Evolutionary conservation across 2,329 filamentous ascomycete species (phyloP).

Genomic region (Tolypocladium pustulatum): DNA sequence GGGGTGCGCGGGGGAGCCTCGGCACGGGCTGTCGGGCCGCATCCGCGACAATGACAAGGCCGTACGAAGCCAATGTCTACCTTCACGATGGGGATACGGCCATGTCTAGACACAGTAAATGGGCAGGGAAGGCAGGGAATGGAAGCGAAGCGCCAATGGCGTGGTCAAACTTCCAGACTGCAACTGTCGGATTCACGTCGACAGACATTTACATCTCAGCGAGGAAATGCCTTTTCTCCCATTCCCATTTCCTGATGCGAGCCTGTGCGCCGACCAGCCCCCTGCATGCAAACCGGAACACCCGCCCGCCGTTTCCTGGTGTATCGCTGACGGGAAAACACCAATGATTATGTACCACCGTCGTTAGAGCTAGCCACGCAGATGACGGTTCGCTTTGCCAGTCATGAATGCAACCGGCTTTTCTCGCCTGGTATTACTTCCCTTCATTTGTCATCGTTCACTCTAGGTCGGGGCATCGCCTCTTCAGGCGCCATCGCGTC

Average conservation of each 20-base stretch:
- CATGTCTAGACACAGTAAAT: not conserved
- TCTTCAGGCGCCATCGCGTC: not conserved
- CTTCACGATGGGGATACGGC: not conserved
- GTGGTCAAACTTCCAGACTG: no score
- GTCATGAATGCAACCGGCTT: not conserved
- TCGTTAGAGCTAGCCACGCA: not conserved
- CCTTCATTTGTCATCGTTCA: not conserved
- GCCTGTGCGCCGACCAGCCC: not conserved
- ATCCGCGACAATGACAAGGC: no score
- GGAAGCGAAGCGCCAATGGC: no score
- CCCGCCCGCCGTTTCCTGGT: not conserved
- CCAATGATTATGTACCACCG: not conserved
- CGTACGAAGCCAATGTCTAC: not conserved
- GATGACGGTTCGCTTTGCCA: not conserved
- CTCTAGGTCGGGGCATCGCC: not conserved
- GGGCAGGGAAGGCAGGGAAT: not conserved
- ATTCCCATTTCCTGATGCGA: not conserved
- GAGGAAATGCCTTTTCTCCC: not conserved
- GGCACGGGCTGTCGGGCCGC: not conserved
- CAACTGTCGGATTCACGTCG: not conserved
- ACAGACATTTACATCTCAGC: not conserved
- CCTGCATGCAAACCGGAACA: constrained; percentile 2
- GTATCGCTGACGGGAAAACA: not conserved
- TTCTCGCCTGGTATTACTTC: not conserved
- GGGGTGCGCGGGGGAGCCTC: not conserved